Conservation (phyloP, 2,329 filamentous ascomycete species). For the Exophiala xenobiotica region DNA sequence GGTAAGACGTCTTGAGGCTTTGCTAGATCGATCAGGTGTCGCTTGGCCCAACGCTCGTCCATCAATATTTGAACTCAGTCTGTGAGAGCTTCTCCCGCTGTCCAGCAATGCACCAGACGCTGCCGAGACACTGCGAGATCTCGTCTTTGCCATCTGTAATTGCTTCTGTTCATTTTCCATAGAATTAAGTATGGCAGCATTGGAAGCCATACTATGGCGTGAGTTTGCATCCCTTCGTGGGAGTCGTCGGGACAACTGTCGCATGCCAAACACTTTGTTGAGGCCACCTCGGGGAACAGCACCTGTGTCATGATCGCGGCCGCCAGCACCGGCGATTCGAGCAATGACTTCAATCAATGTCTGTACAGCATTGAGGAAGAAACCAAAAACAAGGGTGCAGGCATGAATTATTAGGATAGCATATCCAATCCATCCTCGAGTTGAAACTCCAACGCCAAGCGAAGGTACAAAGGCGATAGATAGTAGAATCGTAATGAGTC, state of each 20-base stretch:
- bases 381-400: constrained; percentile 81
- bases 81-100: constrained; percentile 45
- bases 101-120: constrained; percentile 63
- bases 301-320: constrained; percentile 46
- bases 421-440: constrained; percentile 95
- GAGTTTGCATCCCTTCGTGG: constrained; percentile 59
- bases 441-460: constrained; percentile 71
- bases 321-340: constrained; percentile 75
- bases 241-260: constrained; percentile 75
- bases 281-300: constrained; percentile 76
- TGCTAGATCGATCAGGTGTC: constrained; percentile 68
- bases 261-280: constrained; percentile 86
- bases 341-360: constrained; percentile 87
- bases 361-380: constrained; percentile 87
- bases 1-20: constrained; percentile 66
- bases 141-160: constrained; percentile 52
- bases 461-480: constrained; percentile 83
- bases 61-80: constrained; percentile 55
- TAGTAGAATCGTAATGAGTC: constrained; percentile 72
- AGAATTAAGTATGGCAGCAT: constrained; percentile 70
- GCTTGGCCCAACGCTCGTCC: constrained; percentile 48
- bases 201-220: constrained; percentile 79
- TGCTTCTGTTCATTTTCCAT: constrained; percentile 61
- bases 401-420: constrained; percentile 83
- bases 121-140: constrained; percentile 60